Base-by-base conservation (phyloP, 140 eudicot species). In the Bidens hawaiensis region DNA sequence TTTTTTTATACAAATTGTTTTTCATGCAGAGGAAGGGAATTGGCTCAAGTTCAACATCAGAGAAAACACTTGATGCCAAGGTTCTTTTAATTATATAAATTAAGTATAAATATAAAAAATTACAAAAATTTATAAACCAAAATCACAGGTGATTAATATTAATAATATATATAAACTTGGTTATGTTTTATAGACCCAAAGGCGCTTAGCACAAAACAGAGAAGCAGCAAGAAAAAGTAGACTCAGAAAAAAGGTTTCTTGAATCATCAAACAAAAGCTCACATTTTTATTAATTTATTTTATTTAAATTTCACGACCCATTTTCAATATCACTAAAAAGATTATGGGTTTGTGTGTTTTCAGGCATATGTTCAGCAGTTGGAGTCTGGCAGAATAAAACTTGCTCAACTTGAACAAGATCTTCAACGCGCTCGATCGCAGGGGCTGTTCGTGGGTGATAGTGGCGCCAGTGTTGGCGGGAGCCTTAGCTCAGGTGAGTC, bases 141-240 rank as follows among this genome's bases (percentile, higher is more conserved):
- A 9, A 23, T 14, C 18, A 60, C n/a, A 67, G 11, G 46, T 69
- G 67, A 51, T 17, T 74, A 21, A 60, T 22, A 65, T 41, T 9
- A 64, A 30, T n/a, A 45, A 18, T 22, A 65, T 41, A 9, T 68
- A 30, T n/a, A 45, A 18, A 69, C 15, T 73, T 60, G 36, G 14
- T 25, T 48, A 36, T 70, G 17, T 54, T 69, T n/a, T 76, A 15
- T 81, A 93, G 99, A 88, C 99, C 64, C 68, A 85, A 73, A 85
- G 96, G 67, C 99, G 99, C 41, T 76, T 93, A 60, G 99, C 99
- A 54, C 99, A 93, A 79, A 93, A 93, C 80, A 81, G 99, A 73
- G 99, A 93, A 93, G 99, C 99, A 62, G 99, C 99, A 41, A 82
- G 77, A 76, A 93, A 93, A 71, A 87, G 99, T 80, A 83, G 99